These are phyloP conservation scores for Trichoderma virens DNA, from an alignment of 495 filamentous ascomycete genomes.

Conservation along the genomic window DNA sequence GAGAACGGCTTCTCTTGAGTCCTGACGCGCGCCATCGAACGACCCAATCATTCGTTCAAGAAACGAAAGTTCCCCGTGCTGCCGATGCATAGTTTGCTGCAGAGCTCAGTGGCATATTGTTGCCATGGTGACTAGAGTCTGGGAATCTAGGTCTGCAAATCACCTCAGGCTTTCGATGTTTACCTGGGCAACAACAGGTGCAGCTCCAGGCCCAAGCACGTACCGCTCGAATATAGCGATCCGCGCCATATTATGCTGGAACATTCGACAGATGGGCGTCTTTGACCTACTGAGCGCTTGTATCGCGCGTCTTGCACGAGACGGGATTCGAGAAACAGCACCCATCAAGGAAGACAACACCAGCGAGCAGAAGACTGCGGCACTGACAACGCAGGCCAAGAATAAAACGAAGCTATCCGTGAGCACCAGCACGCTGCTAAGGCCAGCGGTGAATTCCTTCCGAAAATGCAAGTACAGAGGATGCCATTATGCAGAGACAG, in stretches of 20 bases:
- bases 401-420: too few species aligned
- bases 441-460: too few species aligned
- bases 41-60: constrained; percentile 17
- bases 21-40: too few species aligned
- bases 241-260: constrained; percentile 98
- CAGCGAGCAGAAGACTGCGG: too few species aligned
- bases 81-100: constrained; percentile 80
- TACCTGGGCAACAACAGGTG: constrained; percentile 96
- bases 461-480: too few species aligned
- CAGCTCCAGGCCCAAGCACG: constrained; percentile 72
- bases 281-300: constrained; percentile 85
- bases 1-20: too few species aligned
- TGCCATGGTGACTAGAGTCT: constrained; percentile 83
- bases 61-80: constrained; percentile 79
- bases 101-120: constrained; percentile 83
- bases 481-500: too few species aligned
- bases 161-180: constrained; percentile 86
- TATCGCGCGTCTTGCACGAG: constrained; percentile 71
- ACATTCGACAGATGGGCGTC: constrained; percentile 88
- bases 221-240: constrained; percentile 59
- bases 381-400: too few species aligned
- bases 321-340: constrained; percentile 77
- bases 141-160: constrained; percentile 87
- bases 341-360: too few species aligned
- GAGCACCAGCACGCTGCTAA: too few species aligned